Evolutionary conservation across 768 basidiomycete species (phyloP).

Genomic region (Hericium rajendrae): DNA sequence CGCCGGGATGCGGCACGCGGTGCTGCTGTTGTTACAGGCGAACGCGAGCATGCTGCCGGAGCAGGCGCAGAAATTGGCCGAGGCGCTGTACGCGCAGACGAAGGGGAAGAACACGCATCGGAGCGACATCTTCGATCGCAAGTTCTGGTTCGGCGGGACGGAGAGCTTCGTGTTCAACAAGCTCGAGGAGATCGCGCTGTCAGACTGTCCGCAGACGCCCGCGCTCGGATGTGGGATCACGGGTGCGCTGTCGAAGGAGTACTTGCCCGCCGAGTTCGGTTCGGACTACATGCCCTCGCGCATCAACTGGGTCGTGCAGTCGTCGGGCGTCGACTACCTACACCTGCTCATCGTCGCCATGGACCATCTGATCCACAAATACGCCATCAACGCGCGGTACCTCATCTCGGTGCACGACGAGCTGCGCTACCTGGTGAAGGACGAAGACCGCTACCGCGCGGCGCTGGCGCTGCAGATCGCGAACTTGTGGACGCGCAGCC

Average conservation of each 20-base stretch:
- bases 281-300: constrained; percentile 90
- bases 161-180: constrained; percentile 98
- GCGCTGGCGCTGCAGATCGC: constrained; percentile 90
- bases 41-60: constrained; percentile 72
- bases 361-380: constrained; percentile 75
- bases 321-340: constrained; percentile 95
- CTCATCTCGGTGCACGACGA: constrained; percentile 97
- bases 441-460: constrained; percentile 83
- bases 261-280: constrained; percentile 73
- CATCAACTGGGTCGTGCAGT: constrained; percentile 99
- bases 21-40: constrained; percentile 77
- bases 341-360: constrained; percentile 94
- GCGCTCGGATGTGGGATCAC: constrained; percentile 93
- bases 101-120: constrained; percentile 87
- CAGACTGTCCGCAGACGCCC: constrained; percentile 81
- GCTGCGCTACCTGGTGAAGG: constrained; percentile 84
- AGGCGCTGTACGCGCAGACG: constrained; percentile 82
- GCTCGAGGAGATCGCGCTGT: constrained; percentile 87
- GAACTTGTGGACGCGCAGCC: constrained; percentile 87
- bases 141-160: constrained; percentile 95
- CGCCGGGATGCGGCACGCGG: constrained; percentile 92
- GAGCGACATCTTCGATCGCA: constrained; percentile 60
- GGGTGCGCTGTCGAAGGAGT: constrained; percentile 82
- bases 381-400: constrained; percentile 83
- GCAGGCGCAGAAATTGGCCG: constrained; percentile 70